These are phyloP conservation scores for Oidiodendron maius DNA, from an alignment of 495 filamentous ascomycete genomes.

Conservation along the genomic window DNA sequence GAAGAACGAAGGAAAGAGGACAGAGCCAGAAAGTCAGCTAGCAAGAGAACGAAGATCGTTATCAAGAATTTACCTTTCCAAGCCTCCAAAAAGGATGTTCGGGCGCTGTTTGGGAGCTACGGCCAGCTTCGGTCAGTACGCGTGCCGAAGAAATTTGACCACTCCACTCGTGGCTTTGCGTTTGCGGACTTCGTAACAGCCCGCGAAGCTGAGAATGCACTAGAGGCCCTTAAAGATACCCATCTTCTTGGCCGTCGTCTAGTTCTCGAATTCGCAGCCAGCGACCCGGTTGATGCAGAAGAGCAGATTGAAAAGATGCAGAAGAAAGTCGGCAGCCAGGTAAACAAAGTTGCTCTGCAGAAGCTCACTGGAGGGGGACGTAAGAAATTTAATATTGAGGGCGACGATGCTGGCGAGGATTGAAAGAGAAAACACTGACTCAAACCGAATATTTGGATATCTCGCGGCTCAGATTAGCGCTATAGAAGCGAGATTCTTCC, in stretches of 20 bases:
- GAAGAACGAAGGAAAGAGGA: constrained; percentile 79
- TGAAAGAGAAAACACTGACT: no score
- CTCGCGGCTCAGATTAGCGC: constrained; percentile 4
- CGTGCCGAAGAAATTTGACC: constrained; percentile 90
- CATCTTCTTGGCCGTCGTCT: constrained; percentile 86
- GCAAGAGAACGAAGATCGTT: constrained; percentile 81
- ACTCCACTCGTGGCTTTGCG: constrained; percentile 81
- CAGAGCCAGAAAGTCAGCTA: constrained; percentile 65
- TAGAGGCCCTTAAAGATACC: constrained; percentile 84
- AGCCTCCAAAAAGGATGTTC: constrained; percentile 80
- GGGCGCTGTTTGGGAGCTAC: constrained; percentile 77
- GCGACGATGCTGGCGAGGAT: constrained; percentile 15
- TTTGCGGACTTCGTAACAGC: constrained; percentile 94
- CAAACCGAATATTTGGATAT: no score
- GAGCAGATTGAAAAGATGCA: constrained; percentile 95
- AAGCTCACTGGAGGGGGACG: constrained; percentile 75
- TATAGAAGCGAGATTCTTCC: not conserved
- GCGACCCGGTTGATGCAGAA: constrained; percentile 83
- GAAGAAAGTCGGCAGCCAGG: constrained; percentile 83
- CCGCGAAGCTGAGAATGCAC: constrained; percentile 87
- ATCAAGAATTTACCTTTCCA: constrained; percentile 99
- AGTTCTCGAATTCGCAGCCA: constrained; percentile 83
- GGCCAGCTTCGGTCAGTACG: constrained; percentile 88
- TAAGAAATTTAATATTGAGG: constrained; percentile 77
- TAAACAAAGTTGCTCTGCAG: constrained; percentile 81